Evolutionary conservation across 495 filamentous ascomycete species (phyloP), one percentile per base, ranked within the genome.

Genomic region (Sphaerosporella brunnea): DNA sequence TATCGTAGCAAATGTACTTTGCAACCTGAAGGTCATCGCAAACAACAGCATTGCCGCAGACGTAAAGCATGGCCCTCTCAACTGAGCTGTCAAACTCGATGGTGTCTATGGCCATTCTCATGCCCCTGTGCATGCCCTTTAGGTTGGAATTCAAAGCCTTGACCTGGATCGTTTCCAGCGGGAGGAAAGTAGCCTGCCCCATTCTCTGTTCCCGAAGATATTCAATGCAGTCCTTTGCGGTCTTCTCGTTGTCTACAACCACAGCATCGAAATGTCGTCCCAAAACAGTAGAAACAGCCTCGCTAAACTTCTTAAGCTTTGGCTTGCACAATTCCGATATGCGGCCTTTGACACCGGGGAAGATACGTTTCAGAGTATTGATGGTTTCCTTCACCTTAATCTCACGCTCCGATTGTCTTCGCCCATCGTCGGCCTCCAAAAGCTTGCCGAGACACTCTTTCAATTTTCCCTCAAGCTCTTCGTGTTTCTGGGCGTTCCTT

Each of bases 191-290:
- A 47, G 85, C 78, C 51, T 84, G 82, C 20, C 82, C 77, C 18
- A 78, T 74, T 26, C 80, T 77, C 58, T 95, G 85, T 45, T 94
- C 86, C 49, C 84, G 84, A 38, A 96, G 73, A 63, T 92, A 90
- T 55, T 93, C 79, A 36, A 99, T 88, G 58, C 87, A 96, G 51
- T 95, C 84, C 51, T 83, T 80, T 23, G 83, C 92, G 0, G 79
- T 87, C 68, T 90, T 94, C 56, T 95, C 85, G 23, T 79, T 92
- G 55, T 99, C 90, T n/a, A 95, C 87, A 47, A 99, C 75, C 40
- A 99, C 78, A 9, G 86, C 80, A 56, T 96, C 88, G 54, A 93
- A 92, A 53, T 95, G 80, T 26, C 85, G 79, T 25, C 92, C 90
- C 21, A 99, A 72, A 11, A 93, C 84, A 16, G 83, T 94, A 60